Percentiles rank a stretch among this genome's conserved stretches.
Conservation (phyloP, 257 asterid species). For the Solanum tarapatanum region DNA sequence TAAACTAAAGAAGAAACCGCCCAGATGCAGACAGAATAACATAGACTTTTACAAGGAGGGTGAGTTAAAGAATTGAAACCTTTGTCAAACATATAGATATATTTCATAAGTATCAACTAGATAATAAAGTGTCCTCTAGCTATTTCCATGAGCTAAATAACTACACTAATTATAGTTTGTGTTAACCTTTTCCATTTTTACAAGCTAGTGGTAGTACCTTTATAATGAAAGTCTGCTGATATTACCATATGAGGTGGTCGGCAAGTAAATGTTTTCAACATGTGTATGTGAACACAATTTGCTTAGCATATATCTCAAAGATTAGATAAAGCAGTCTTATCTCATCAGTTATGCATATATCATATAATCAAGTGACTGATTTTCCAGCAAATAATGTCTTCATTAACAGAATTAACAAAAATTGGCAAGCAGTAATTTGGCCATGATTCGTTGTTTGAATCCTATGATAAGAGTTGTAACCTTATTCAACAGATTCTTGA, state of each 20-base stretch:
- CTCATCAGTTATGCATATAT: background rate
- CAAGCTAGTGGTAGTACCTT: background rate
- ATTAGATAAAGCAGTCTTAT: background rate
- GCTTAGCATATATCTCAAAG: background rate
- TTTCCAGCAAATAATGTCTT: background rate
- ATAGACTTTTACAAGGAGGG: background rate
- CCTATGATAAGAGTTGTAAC: constrained; percentile 21
- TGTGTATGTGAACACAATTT: background rate
- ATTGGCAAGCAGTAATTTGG: background rate
- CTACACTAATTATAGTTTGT: background rate
- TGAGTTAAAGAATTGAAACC: background rate
- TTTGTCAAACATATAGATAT: background rate
- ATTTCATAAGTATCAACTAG: background rate
- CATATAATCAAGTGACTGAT: background rate
- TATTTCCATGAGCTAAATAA: background rate
- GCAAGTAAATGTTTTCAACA: background rate
- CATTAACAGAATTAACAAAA: background rate
- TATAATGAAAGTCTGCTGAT: background rate
- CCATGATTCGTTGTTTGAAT: background rate
- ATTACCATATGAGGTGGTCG: background rate
- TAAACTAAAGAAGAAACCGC: background rate
- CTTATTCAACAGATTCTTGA: constrained; percentile 78
- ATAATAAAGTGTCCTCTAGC: background rate
- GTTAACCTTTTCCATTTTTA: background rate
- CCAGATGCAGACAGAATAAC: background rate